Evolutionary conservation across 2,329 filamentous ascomycete genomes (phyloP).

Genomic region (Fusarium keratoplasticum): DNA sequence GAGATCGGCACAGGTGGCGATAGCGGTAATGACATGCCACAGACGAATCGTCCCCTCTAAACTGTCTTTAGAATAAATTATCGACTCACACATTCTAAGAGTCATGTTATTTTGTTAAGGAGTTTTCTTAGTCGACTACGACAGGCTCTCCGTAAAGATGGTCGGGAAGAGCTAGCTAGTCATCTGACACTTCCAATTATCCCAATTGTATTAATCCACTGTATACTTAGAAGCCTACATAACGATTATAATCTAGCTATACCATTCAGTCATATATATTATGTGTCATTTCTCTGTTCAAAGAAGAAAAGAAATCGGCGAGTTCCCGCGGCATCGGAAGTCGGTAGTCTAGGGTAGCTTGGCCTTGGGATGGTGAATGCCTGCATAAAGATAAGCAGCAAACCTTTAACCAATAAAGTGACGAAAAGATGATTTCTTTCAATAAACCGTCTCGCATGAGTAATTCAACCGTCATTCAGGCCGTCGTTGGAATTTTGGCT

Average conservation of each 20-base stretch:
- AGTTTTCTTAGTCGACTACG: too few relatives aligned
- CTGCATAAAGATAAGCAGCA: not conserved
- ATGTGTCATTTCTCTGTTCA: not conserved
- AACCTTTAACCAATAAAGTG: not conserved
- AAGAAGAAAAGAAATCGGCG: not conserved
- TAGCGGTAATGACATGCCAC: not conserved
- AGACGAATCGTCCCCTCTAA: not conserved
- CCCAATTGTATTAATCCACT: not conserved
- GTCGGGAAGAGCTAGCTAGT: too few relatives aligned
- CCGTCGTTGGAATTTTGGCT: not conserved
- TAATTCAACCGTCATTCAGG: not conserved
- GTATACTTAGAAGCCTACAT: not conserved
- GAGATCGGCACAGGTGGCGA: not conserved
- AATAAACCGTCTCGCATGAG: not conserved
- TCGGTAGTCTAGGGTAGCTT: not conserved
- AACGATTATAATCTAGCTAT: rapidly evolving
- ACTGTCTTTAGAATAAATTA: not conserved
- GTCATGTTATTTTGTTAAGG: not conserved
- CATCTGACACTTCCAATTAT: too few relatives aligned
- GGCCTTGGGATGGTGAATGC: not conserved
- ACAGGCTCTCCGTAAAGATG: too few relatives aligned
- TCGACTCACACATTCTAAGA: not conserved
- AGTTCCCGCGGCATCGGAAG: not conserved
- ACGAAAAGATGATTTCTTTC: not conserved
- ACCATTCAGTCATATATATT: not conserved